These are phyloP conservation scores for Populus tomentosa DNA, from an alignment of 441 rosid genomes.

Conservation along the genomic window DNA sequence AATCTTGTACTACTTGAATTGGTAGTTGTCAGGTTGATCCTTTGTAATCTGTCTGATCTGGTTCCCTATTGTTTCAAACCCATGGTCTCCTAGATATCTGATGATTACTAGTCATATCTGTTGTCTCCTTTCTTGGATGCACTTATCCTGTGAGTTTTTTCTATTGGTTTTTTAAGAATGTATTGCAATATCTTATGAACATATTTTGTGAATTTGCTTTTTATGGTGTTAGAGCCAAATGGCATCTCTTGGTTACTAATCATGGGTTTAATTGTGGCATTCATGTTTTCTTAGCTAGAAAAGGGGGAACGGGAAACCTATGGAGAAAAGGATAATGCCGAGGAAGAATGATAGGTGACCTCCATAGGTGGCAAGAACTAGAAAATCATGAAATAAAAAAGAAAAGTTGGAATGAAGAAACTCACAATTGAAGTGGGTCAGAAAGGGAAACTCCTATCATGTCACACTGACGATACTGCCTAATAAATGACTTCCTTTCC, in stretches of 20 bases:
- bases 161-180: neutral
- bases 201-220: neutral
- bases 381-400: neutral
- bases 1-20: neutral
- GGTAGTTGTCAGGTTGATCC: neutral
- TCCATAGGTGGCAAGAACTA: neutral
- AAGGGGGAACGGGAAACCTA: neutral
- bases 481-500: neutral
- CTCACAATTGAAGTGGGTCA: neutral
- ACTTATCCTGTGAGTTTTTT: conserved; percentile 4
- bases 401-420: neutral
- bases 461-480: neutral
- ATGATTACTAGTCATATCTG: neutral
- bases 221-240: neutral
- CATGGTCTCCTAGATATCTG: too few species aligned
- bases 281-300: neutral
- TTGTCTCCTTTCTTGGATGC: neutral
- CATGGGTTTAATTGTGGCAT: neutral
- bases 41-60: neutral
- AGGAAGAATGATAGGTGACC: neutral
- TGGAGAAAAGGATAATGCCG: neutral
- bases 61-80: too few species aligned
- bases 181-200: neutral
- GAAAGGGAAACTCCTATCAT: neutral
- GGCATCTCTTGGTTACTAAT: neutral